A percentile compares a stretch with the other conserved stretches of the same genome.
phyloP scores from a whole-genome alignment of 768 basidiomycete species.

The Dioszegia hungarica region DNA sequence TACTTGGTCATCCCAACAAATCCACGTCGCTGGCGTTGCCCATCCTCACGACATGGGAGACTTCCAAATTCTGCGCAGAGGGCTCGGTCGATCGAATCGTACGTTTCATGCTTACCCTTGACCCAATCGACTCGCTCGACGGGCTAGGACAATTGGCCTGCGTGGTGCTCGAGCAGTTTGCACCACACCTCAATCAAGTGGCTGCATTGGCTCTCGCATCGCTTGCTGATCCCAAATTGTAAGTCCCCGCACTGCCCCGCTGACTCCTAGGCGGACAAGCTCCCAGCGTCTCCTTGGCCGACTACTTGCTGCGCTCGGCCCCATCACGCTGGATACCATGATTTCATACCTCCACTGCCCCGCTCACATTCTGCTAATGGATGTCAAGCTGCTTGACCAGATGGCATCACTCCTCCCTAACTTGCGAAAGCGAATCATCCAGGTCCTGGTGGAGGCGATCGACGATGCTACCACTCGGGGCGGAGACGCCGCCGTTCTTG shows the following conservation, averaged over 20 bases:
- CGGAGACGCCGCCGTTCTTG: constrained; percentile 21
- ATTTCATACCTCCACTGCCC: constrained; percentile 26
- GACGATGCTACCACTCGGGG: constrained; percentile 14
- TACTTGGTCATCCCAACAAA: not conserved
- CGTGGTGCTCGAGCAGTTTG: constrained; percentile 32
- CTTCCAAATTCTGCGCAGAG: constrained; percentile 11
- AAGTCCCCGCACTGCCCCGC: not conserved
- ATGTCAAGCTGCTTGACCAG: constrained; percentile 30
- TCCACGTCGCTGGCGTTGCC: constrained; percentile 30
- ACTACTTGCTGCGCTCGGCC: constrained; percentile 30
- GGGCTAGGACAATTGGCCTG: constrained; percentile 27
- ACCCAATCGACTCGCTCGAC: constrained; percentile 7
- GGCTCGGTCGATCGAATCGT: constrained; percentile 8
- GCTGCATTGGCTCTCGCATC: constrained; percentile 15
- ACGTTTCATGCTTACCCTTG: constrained; percentile 18
- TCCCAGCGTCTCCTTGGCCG: constrained; percentile 24
- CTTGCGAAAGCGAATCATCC: constrained; percentile 22
- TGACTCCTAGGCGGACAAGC: not conserved
- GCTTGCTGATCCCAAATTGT: not conserved
- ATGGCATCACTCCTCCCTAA: constrained; percentile 33
- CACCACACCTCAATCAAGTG: constrained; percentile 21
- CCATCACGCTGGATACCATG: constrained; percentile 27
- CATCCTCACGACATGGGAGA: constrained; percentile 33
- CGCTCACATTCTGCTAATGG: constrained; percentile 21
- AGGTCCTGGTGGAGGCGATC: constrained; percentile 28